phyloP scores from a whole-genome alignment of 371 early-diverging fungal genomes.

The Actinomortierella wolfii region DNA sequence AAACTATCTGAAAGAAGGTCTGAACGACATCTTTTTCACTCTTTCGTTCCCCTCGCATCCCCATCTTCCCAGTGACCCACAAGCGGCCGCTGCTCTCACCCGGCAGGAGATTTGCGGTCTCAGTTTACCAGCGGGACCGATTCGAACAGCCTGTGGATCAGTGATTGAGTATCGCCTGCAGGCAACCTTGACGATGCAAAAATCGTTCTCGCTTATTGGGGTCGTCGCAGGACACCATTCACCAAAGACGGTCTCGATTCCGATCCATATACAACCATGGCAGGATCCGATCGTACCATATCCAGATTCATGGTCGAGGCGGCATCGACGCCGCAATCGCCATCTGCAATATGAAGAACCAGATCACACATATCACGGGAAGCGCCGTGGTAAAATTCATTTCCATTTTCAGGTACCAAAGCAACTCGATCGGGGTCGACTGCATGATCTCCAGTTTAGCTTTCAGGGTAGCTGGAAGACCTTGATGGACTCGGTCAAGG shows the following conservation, averaged over 20 bases:
- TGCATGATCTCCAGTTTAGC: slow-evolving; percentile 32
- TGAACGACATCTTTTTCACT: slow-evolving; percentile 36
- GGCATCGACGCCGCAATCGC: too few species aligned
- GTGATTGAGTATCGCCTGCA: slow-evolving; percentile 15
- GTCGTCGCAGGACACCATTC: slow-evolving; percentile 8
- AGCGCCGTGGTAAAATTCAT: slow-evolving; percentile 26
- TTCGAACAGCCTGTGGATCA: slow-evolving; percentile 17
- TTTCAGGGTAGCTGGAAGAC: slow-evolving; percentile 33
- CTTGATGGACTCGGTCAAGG: slow-evolving; percentile 16
- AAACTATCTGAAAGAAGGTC: slow-evolving; percentile 23
- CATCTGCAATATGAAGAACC: slow-evolving; percentile 15
- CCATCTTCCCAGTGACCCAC: not conserved
- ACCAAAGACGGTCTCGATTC: slow-evolving; percentile 17
- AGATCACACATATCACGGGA: slow-evolving; percentile 37
- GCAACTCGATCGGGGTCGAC: slow-evolving; percentile 20
- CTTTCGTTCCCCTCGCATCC: slow-evolving; percentile 37
- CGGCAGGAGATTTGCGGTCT: not conserved
- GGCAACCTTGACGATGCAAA: slow-evolving; percentile 22
- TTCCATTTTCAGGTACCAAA: slow-evolving; percentile 42
- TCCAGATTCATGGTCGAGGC: too few species aligned
- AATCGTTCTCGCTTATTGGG: slow-evolving; percentile 19
- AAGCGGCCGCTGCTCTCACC: not conserved
- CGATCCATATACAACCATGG: slow-evolving; percentile 34
- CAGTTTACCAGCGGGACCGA: slow-evolving; percentile 29
- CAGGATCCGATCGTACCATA: slow-evolving; percentile 24